phyloP scores from a whole-genome alignment of 208 protist genomes.

The Crithidia brevicula region DNA sequence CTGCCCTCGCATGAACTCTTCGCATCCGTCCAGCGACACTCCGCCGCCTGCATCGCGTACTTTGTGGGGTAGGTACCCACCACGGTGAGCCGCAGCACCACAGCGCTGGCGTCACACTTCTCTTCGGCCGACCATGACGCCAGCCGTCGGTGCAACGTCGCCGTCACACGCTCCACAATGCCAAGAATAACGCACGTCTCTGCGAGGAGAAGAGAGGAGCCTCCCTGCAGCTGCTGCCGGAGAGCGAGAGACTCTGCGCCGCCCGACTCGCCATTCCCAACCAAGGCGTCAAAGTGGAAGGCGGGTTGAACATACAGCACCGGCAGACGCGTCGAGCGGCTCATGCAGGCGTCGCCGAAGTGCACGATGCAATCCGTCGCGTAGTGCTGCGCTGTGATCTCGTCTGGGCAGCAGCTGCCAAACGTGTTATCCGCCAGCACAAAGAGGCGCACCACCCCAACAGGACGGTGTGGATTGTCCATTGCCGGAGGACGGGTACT shows the following conservation, averaged over 20 bases:
- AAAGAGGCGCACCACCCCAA: slow-evolving; percentile 54
- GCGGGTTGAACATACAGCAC: slow-evolving; percentile 76
- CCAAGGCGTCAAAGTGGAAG: slow-evolving; percentile 41
- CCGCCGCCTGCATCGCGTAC: slow-evolving; percentile 19
- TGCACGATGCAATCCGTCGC: slow-evolving; percentile 86
- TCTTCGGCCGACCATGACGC: slow-evolving; percentile 6
- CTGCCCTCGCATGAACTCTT: background rate
- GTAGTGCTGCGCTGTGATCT: slow-evolving; percentile 91
- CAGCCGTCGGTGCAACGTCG: slow-evolving; percentile 6
- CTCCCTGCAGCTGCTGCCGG: background rate
- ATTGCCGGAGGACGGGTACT: slow-evolving; percentile 8
- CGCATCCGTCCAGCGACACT: slow-evolving; percentile 1
- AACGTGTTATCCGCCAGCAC: slow-evolving; percentile 93
- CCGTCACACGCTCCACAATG: slow-evolving; percentile 32
- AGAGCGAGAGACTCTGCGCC: background rate
- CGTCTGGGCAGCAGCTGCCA: slow-evolving; percentile 92
- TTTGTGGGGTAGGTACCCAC: slow-evolving; percentile 30
- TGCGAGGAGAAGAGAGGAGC: background rate
- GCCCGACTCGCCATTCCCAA: background rate
- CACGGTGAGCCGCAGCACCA: slow-evolving; percentile 20
- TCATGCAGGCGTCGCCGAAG: slow-evolving; percentile 92
- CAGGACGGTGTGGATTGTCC: slow-evolving; percentile 51
- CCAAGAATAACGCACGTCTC: slow-evolving; percentile 25
- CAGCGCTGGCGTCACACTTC: background rate
- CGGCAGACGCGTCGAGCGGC: slow-evolving; percentile 74